Base-by-base conservation (phyloP, 768 basidiomycete species). In the Boletus rubescentipes region DNA sequence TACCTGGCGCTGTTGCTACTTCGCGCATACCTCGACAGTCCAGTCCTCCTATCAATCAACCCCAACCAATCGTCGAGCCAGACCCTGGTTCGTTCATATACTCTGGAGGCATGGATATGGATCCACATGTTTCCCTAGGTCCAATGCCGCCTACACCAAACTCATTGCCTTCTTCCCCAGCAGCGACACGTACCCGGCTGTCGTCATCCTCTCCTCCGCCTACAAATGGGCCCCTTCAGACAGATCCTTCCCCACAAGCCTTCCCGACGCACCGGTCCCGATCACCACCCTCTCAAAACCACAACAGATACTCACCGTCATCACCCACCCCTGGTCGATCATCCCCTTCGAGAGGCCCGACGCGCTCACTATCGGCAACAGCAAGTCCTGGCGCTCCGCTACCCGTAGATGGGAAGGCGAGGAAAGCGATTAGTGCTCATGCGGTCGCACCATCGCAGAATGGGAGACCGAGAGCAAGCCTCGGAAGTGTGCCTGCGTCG, bases 301-400 rank as follows among this genome's bases (percentile, higher is more conserved):
- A 63, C 32, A 70, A 68, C 59, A 71, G 72, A 51, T 75, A 76
- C 63, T 68, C 75, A 44, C 57, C 74, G 48, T 51, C 66, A 4
- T 54, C 67, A 20, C 54, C 70, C 5, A 46, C 39, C 23, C 61
- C 70, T 34, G 63, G 64, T 23, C 61, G 63, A 45, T 23, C 44
- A 16, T 60, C 59, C 49, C 41, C 69, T 21, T 65, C 60, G n/a
- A 77, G 81, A 55, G 61, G 72, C n/a, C 77, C 85, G 2, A 71
- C 74, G n/a, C 83, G 90, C 32, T 92, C 90, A 26, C 61, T 86
- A 42, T 91, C 89, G 1, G 89, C 89, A 9, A 87, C 81, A 29
- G 86, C 79, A 6, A 64, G 70, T 18, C 68, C 77, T 5, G 70
- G 75, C 11, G 61, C 73, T 18, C 67, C 63, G 14, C 43, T 62